phyloP scores from a whole-genome alignment of 2,329 filamentous ascomycete species.

The Pseudocercospora vitis region DNA sequence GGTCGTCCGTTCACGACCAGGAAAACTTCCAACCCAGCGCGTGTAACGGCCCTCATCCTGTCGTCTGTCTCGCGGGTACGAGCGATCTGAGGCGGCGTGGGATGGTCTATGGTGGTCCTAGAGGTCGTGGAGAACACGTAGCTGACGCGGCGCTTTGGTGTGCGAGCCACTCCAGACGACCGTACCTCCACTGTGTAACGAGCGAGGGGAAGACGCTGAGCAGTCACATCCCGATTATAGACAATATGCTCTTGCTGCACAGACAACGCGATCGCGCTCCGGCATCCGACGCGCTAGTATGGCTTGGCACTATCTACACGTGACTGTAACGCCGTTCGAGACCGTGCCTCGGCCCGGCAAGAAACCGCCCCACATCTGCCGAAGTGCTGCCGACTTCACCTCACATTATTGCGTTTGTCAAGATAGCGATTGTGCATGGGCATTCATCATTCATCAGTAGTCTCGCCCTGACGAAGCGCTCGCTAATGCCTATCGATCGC shows the following conservation, averaged over 20 bases:
- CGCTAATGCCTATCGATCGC: too few species aligned
- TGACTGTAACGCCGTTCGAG: too few species aligned
- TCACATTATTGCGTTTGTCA: background rate
- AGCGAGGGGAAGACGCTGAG: too few species aligned
- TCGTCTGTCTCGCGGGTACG: background rate
- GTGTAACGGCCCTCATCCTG: slow-evolving; percentile 14
- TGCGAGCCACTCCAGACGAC: too few species aligned
- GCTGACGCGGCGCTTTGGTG: background rate
- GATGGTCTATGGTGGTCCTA: background rate
- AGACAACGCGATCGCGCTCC: too few species aligned
- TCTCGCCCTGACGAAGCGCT: too few species aligned
- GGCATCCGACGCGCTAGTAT: too few species aligned
- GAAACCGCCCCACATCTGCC: background rate
- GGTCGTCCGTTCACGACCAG: slow-evolving; percentile 12
- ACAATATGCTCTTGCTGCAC: too few species aligned
- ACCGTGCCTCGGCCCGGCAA: background rate
- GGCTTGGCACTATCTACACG: too few species aligned
- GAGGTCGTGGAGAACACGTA: background rate
- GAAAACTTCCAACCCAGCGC: slow-evolving; percentile 13
- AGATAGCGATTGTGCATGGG: background rate
- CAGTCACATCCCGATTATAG: too few species aligned
- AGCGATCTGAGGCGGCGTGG: background rate
- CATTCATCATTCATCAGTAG: background rate
- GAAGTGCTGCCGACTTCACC: background rate
- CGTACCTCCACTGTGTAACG: too few species aligned